Evolutionary conservation across 2,329 filamentous ascomycete species (phyloP), one percentile per base, ranked within the genome.

Genomic region (Albifimbria verrucaria): DNA sequence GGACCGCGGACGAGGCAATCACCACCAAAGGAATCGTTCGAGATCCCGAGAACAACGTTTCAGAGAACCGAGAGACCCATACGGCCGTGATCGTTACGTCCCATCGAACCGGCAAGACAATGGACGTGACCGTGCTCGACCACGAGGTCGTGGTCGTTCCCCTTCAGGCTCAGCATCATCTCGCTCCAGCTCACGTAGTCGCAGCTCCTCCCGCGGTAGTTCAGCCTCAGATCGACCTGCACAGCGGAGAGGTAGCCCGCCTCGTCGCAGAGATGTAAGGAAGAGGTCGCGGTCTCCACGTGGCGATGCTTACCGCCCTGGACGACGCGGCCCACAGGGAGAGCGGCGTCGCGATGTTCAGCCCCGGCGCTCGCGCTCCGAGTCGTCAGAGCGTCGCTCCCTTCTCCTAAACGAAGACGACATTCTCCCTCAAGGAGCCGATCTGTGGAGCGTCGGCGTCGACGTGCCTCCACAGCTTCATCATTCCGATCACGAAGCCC

Each of bases 81-180:
- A 73, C 48, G 71, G 70, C 11, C 74, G 80, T 47, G 80, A 85
- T 57, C 76, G 76, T 54, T 81, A 85, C 55, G 72, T 81, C 32
- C 81, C 81, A 2, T 71, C 75, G 57, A 74, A 72, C 48, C 74
- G 75, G 45, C 70, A 70, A n/a, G 67, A 67, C 7, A 65, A 66
- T 22, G 66, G 65, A 22, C 66, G 69, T 18, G 72, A 73, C 55
- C 76, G 78, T 47, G 74, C 73, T 21, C 74, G 74, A 42, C 59
- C 59, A 44, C 59, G 62, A 11, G n/a, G 21, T 43, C 63, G 58
- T 23, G 57, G 53, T 23, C 65, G 61, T 6, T 77, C 77, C 3
- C 69, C 67, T 9, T 71, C 71, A 7, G 59, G 52, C 36, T 68
- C 63, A 2, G 61, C 56, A 12, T 65, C 64, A 17, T 66, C 65